These are phyloP conservation scores for Plasmodium chabaudi DNA, from an alignment of 169 alveolate genomes.

Conservation along the genomic window DNA sequence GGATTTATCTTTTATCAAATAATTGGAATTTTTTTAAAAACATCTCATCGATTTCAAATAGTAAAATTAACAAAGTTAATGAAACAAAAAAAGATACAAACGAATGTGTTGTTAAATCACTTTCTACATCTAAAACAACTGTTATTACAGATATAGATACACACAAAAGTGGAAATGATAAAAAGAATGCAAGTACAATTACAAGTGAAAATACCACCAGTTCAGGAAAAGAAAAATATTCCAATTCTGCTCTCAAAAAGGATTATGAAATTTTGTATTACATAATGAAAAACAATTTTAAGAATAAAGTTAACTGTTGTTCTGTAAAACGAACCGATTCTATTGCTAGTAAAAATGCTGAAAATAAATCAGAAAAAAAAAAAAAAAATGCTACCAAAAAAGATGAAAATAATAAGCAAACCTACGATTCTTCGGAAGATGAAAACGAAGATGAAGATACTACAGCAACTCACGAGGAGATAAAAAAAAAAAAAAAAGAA, in stretches of 20 bases:
- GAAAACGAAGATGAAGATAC: neutral
- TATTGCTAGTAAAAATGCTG: neutral
- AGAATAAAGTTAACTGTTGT: constrained; percentile 51
- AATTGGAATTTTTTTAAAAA: constrained; percentile 72
- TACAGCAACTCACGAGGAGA: neutral
- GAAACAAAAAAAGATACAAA: constrained; percentile 2
- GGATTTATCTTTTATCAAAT: constrained; percentile 64
- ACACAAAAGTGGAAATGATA: constrained; percentile 1
- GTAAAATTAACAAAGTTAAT: constrained; percentile 10
- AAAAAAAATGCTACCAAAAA: neutral
- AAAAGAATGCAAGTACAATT: too few species aligned
- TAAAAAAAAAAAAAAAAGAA: constrained; percentile 14
- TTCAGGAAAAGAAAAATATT: constrained; percentile 1
- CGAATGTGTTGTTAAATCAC: neutral
- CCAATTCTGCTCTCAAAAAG: constrained; percentile 36
- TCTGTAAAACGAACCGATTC: constrained; percentile 36
- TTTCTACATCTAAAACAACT: constrained; percentile 13
- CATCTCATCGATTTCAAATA: constrained; percentile 46
- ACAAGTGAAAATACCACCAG: too few species aligned
- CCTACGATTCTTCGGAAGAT: neutral
- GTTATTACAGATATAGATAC: constrained; percentile 14
- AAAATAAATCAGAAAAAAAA: neutral
- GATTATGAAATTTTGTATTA: constrained; percentile 54
- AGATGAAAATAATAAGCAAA: neutral
- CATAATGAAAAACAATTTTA: constrained; percentile 65